Base-by-base conservation (phyloP, 805 yeast genomes). In the Pichia rugopelliculosa region DNA sequence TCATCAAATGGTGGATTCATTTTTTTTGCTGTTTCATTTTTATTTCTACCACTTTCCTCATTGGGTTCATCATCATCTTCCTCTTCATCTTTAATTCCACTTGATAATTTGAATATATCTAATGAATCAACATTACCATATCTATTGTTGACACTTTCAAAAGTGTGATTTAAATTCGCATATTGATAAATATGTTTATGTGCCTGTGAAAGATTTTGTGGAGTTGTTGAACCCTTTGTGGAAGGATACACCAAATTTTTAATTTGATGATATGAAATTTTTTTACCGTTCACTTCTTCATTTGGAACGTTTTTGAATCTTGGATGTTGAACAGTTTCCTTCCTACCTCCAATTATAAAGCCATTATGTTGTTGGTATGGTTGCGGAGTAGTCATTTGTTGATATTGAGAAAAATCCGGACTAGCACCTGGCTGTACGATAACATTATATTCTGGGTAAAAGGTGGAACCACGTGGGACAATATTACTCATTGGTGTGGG, bases 41-140 rank as follows among this genome's bases (percentile, higher is more conserved):
- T n/a, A n/a, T n/a, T n/a, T 6, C 2, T 15, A 23, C 20, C 25
- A 10, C 30, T 5, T 10, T 18, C 18, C 6, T 26, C 36, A 18
- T 24, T 41, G 17, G 33, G 23, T 8, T 36, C 39, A 5, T n/a
- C 42, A n/a, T 39, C 45, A 17, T 41, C 50, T 13, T 34, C 34
- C n/a, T 25, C 47, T 6, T 34, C 41, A 26, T 18, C 39, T 25
- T 48, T 39, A 22, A 48, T 17, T 3, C 51, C 48, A 38, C 38
- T 44, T 2, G 44, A 45, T 6, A 38, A 5, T 30, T 50, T 50
- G 23, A 50, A 50, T 7, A 22, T 17, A n/a, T 45, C 39, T 8
- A 60, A 48, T 1, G 56, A 49, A 42, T 57, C 56, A 7, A 51
- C 52, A 44, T 56, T 34, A 7, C 59, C 59, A 41, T 52, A 55